Percentiles rank a stretch among this genome's conserved stretches.
Evolutionary conservation across 2,329 filamentous ascomycete species (phyloP).

Genomic region (Fusarium vanettenii): DNA sequence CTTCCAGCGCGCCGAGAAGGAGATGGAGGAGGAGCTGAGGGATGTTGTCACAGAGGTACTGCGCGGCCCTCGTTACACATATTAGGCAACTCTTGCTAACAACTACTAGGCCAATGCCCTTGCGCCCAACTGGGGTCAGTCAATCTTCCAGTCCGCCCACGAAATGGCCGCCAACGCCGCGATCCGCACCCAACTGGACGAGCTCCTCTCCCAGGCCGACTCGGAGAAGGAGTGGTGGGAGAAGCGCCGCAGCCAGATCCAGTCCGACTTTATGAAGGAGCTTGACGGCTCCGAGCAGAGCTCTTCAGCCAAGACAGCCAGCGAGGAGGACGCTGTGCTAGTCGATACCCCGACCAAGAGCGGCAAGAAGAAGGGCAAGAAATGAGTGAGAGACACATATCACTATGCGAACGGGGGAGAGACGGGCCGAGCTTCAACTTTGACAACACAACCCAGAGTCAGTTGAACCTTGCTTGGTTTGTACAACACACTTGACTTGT

Average conservation of each 20-base stretch:
- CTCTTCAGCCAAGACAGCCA: conserved; percentile 52
- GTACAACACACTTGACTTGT: conserved; percentile 16
- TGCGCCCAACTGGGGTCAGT: conserved; percentile 87
- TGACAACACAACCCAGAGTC: conserved; percentile 3
- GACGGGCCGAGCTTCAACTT: not conserved
- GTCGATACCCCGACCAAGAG: conserved; percentile 74
- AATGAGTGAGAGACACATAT: conserved; percentile 13
- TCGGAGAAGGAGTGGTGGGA: conserved; percentile 94
- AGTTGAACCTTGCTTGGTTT: conserved; percentile 3
- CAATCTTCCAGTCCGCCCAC: conserved; percentile 97
- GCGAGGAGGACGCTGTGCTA: conserved; percentile 70
- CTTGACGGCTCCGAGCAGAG: conserved; percentile 72
- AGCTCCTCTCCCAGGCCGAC: conserved; percentile 77
- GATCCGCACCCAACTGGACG: conserved; percentile 79
- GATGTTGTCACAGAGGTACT: conserved; percentile 92
- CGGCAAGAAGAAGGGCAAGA: conserved; percentile 69
- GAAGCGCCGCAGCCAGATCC: conserved; percentile 79
- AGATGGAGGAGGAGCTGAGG: conserved; percentile 95
- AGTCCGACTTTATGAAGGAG: conserved; percentile 86
- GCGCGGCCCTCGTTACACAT: not conserved
- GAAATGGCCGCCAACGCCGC: conserved; percentile 90
- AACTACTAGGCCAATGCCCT: conserved; percentile 84
- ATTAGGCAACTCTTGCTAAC: conserved; percentile 5
- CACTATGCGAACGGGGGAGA: not conserved
- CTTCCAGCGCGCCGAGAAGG: conserved; percentile 91